Percentiles rank a stretch among this genome's conserved stretches.
phyloP scores from a whole-genome alignment of 805 yeast genomes.

The Lipomyces kockii region DNA sequence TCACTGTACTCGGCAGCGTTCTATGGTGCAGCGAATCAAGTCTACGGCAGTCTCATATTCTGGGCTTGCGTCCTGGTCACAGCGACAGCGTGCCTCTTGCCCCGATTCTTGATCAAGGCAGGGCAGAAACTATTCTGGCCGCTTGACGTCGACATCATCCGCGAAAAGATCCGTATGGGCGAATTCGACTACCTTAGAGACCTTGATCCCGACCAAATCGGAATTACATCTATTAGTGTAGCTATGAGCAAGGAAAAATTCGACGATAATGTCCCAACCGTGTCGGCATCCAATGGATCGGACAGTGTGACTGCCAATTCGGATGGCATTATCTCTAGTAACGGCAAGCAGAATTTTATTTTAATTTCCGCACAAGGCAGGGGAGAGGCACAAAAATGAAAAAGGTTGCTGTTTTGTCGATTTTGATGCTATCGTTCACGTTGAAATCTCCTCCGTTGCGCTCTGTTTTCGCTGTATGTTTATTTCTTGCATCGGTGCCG shows the following conservation, averaged over 20 bases:
- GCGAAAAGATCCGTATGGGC: slow-evolving; percentile 64
- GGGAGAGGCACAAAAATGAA: background rate
- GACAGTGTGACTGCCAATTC: slow-evolving; percentile 17
- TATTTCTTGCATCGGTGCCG: background rate
- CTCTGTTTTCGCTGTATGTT: background rate
- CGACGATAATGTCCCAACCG: slow-evolving; percentile 3
- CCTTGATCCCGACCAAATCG: slow-evolving; percentile 27
- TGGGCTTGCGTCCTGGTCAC: slow-evolving; percentile 71
- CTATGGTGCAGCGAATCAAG: slow-evolving; percentile 65
- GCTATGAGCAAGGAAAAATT: background rate
- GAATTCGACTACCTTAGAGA: slow-evolving; percentile 47
- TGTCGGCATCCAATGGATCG: slow-evolving; percentile 15
- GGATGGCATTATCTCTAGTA: slow-evolving; percentile 10
- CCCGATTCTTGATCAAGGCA: slow-evolving; percentile 61
- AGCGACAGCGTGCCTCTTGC: slow-evolving; percentile 58
- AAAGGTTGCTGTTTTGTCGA: background rate
- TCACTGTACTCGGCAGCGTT: slow-evolving; percentile 59
- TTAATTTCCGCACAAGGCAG: background rate
- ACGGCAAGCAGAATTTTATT: slow-evolving; percentile 29
- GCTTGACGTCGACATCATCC: slow-evolving; percentile 67
- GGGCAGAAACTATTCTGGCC: slow-evolving; percentile 61
- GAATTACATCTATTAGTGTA: slow-evolving; percentile 1
- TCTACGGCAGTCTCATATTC: slow-evolving; percentile 62
- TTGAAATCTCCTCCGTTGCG: background rate
- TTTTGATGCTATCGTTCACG: slow-evolving; percentile 1